Conservation (phyloP, 371 early-diverging fungal species). For the Mortierella sp. region DNA sequence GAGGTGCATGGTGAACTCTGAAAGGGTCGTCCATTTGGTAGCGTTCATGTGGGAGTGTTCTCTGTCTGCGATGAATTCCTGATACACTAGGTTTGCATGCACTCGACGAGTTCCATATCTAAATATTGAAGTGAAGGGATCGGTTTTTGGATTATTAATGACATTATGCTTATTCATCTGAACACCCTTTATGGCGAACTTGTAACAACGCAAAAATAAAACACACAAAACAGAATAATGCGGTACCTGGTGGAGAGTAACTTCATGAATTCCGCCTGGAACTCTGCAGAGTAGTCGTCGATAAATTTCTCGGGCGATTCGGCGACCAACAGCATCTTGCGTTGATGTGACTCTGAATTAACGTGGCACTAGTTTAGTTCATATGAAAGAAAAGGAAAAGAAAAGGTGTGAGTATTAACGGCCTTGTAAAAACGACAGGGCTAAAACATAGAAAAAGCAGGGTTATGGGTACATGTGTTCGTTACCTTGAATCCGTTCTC, state of each 20-base stretch:
- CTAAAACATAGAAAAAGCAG: neutral
- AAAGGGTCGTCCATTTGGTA: slow-evolving; percentile 90
- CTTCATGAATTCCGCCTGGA: slow-evolving; percentile 78
- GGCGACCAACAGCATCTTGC: slow-evolving; percentile 92
- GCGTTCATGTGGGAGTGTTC: slow-evolving; percentile 97
- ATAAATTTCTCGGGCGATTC: slow-evolving; percentile 82
- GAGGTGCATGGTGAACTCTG: slow-evolving; percentile 88
- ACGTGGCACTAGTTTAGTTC: slow-evolving; percentile 76
- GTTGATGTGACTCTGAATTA: slow-evolving; percentile 92
- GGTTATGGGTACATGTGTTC: neutral
- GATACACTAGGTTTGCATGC: slow-evolving; percentile 93
- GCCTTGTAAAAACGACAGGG: neutral
- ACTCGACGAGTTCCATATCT: slow-evolving; percentile 90
- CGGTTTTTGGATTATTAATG: neutral
- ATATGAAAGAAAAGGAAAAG: neutral
- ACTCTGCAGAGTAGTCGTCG: slow-evolving; percentile 80
- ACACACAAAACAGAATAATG: neutral
- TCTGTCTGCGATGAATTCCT: slow-evolving; percentile 93
- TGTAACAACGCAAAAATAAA: neutral
- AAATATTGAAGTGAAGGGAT: neutral
- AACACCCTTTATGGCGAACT: no score
- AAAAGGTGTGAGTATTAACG: neutral
- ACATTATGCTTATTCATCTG: neutral
- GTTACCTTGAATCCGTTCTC: slow-evolving; percentile 94
- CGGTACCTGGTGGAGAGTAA: slow-evolving; percentile 76